phyloP scores from a whole-genome alignment of 306 rosid genomes.

The Cucumis hystrix region DNA sequence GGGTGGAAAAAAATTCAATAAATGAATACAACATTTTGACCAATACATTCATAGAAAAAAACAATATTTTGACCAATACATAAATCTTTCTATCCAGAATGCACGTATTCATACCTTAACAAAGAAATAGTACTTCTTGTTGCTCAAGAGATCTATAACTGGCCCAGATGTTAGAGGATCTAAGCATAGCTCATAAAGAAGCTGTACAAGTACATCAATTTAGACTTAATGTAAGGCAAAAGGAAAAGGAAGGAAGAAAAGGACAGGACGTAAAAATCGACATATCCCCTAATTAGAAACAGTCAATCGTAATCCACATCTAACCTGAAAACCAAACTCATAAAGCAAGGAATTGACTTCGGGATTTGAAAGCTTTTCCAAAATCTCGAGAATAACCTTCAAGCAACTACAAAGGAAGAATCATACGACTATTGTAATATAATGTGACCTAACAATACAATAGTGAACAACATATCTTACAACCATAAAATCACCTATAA shows the following conservation, averaged over 20 bases:
- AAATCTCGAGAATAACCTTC: constrained; percentile 82
- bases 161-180: constrained; percentile 77
- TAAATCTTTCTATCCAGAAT: neutral
- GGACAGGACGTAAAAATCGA: neutral
- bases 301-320: constrained; percentile 18
- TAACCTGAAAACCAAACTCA: constrained; percentile 93
- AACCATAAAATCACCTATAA: constrained; percentile 52
- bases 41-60: neutral
- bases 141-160: constrained; percentile 66
- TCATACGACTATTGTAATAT: constrained; percentile 5
- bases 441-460: neutral
- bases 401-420: constrained; percentile 60
- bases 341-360: constrained; percentile 74
- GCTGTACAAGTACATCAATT: constrained; percentile 36
- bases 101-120: constrained; percentile 43
- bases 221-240: neutral
- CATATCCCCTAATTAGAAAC: neutral
- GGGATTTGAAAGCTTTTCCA: constrained; percentile 79
- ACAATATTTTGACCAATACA: neutral
- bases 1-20: neutral
- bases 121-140: constrained; percentile 68
- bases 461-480: neutral
- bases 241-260: neutral
- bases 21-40: neutral
- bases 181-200: constrained; percentile 64